Percentiles rank a stretch among this genome's conserved stretches.
These are phyloP conservation scores for Lophium mytilinum DNA, from an alignment of 495 filamentous ascomycete species.

Conservation along the genomic window DNA sequence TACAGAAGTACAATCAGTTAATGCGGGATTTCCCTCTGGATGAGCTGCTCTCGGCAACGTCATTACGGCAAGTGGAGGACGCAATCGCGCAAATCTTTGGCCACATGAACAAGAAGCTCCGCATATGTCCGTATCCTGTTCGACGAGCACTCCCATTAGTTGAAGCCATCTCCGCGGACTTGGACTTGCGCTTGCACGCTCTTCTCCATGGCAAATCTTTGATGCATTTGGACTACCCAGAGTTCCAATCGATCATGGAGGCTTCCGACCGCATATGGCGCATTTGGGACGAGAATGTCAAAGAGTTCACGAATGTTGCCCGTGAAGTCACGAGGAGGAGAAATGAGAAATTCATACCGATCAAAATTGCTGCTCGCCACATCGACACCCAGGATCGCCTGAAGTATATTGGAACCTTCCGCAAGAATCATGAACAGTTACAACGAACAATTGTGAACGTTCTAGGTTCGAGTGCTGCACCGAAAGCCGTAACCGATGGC, in stretches of 20 bases:
- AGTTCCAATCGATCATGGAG: constrained; percentile 79
- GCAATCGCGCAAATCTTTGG: constrained; percentile 78
- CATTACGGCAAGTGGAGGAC: constrained; percentile 81
- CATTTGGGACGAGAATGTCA: constrained; percentile 89
- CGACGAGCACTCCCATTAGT: constrained; percentile 87
- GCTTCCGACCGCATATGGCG: constrained; percentile 77
- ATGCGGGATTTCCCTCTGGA: constrained; percentile 98
- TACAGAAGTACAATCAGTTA: constrained; percentile 96
- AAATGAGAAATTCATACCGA: constrained; percentile 95
- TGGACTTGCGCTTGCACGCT: constrained; percentile 76
- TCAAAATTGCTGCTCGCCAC: constrained; percentile 84
- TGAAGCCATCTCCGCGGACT: constrained; percentile 91
- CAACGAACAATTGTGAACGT: constrained; percentile 94
- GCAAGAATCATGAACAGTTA: constrained; percentile 92
- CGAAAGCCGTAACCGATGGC: constrained; percentile 39
- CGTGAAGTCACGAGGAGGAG: constrained; percentile 84
- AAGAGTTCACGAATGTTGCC: constrained; percentile 95
- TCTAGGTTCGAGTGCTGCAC: constrained; percentile 56
- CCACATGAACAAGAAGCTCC: constrained; percentile 93
- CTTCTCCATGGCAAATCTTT: constrained; percentile 78
- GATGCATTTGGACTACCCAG: constrained; percentile 83
- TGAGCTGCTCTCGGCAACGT: constrained; percentile 86
- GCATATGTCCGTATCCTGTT: constrained; percentile 90
- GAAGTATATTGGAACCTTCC: constrained; percentile 87
- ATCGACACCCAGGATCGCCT: constrained; percentile 78